Conservation (phyloP, 345 rosid species). For the Syzygium oleosum region DNA sequence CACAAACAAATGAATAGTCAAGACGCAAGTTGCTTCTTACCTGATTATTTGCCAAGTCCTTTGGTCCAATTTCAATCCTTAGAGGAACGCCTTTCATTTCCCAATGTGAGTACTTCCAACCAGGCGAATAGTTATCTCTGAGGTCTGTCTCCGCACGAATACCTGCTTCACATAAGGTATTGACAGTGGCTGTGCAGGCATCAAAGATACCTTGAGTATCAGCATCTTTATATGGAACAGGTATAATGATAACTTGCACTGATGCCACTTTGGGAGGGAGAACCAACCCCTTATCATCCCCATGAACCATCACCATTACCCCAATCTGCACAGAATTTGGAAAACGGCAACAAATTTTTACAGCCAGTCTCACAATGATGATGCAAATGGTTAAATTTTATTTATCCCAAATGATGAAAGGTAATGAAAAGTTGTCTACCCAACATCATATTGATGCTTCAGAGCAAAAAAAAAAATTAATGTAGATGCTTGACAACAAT, state of each 20-base stretch:
- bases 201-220: conserved; percentile 70
- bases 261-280: conserved; percentile 95
- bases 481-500: not conserved
- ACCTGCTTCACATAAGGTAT: conserved; percentile 59
- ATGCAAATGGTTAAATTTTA: not conserved
- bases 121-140: conserved; percentile 95
- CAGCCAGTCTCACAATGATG: not conserved
- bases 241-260: conserved; percentile 75
- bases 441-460: not conserved
- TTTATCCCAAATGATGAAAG: not conserved
- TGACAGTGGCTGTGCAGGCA: conserved; percentile 75
- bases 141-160: conserved; percentile 69
- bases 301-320: conserved; percentile 98
- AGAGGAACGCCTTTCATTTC: conserved; percentile 98
- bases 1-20: not conserved
- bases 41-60: conserved; percentile 83
- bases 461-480: not conserved
- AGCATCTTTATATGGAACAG: conserved; percentile 96
- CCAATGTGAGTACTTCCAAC: conserved; percentile 99
- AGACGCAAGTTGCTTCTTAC: conserved; percentile 13
- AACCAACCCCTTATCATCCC: conserved; percentile 82
- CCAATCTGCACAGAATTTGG: conserved; percentile 49
- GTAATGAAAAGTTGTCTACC: not conserved
- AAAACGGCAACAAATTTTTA: not conserved
- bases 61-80: conserved; percentile 96